These are phyloP conservation scores for Fusarium sacchari DNA, from an alignment of 2,329 filamentous ascomycete species.

Conservation along the genomic window DNA sequence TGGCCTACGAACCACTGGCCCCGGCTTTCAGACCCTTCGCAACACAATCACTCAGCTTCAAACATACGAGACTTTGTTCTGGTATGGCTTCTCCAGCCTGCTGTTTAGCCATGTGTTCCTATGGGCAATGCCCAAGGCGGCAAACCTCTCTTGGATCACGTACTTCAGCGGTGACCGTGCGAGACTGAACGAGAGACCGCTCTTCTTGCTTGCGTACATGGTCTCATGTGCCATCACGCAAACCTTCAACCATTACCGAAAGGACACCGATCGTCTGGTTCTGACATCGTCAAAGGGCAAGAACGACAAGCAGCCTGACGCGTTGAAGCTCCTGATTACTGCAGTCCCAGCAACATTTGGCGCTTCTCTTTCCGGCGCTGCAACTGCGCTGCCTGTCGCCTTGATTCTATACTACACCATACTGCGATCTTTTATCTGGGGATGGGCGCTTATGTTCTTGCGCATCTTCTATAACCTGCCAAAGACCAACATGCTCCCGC, in stretches of 20 bases:
- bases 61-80: slow-evolving; percentile 75
- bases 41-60: slow-evolving; percentile 67
- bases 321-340: slow-evolving; percentile 50
- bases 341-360: slow-evolving; percentile 55
- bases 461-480: slow-evolving; percentile 81
- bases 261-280: slow-evolving; percentile 76
- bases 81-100: slow-evolving; percentile 81
- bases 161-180: slow-evolving; percentile 76
- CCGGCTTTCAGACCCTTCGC: slow-evolving; percentile 71
- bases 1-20: slow-evolving; percentile 75
- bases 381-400: slow-evolving; percentile 56
- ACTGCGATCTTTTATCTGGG: slow-evolving; percentile 73
- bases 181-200: slow-evolving; percentile 83
- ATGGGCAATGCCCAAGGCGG: slow-evolving; percentile 69
- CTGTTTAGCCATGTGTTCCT: slow-evolving; percentile 85
- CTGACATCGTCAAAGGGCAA: slow-evolving; percentile 44
- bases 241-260: slow-evolving; percentile 73
- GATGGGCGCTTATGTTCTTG: slow-evolving; percentile 74
- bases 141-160: slow-evolving; percentile 78
- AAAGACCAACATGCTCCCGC: slow-evolving; percentile 71
- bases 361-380: slow-evolving; percentile 52
- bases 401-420: slow-evolving; percentile 70
- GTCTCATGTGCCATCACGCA: slow-evolving; percentile 75
- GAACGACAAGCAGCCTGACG: slow-evolving; percentile 41
- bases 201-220: slow-evolving; percentile 81